These are phyloP conservation scores for Allium cepa DNA, from an alignment of 106 monocot genomes.

Conservation along the genomic window DNA sequence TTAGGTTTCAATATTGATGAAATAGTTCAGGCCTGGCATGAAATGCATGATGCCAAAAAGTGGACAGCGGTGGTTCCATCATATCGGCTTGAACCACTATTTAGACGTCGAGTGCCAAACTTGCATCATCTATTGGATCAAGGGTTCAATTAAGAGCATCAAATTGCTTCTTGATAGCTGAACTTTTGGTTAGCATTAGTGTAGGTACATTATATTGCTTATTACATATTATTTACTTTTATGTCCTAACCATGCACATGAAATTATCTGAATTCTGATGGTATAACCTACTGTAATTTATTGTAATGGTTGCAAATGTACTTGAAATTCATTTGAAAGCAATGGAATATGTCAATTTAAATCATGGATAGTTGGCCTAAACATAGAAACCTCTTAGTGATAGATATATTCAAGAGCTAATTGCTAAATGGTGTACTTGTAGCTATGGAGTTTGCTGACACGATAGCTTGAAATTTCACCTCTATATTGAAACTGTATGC, in stretches of 20 bases:
- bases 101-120: conserved; percentile 60
- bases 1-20: conserved; percentile 83
- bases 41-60: conserved; percentile 89
- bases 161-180: neutral
- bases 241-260: neutral
- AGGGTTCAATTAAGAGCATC: neutral
- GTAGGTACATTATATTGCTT: no score
- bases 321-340: no score
- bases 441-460: no score
- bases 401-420: no score
- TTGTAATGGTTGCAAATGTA: no score
- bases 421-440: no score
- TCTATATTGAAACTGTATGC: no score
- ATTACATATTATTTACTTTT: neutral
- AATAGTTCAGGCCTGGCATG: conserved; percentile 95
- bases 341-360: no score
- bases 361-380: no score
- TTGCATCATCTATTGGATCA: conserved; percentile 68
- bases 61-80: conserved; percentile 63
- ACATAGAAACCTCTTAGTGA: no score
- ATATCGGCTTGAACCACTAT: conserved; percentile 70
- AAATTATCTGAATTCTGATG: neutral
- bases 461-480: no score
- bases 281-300: neutral
- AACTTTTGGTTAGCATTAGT: neutral